Evolutionary conservation across 2,329 filamentous ascomycete genomes (phyloP), one percentile per base, ranked within the genome.

Genomic region (Penicillium polonicum): DNA sequence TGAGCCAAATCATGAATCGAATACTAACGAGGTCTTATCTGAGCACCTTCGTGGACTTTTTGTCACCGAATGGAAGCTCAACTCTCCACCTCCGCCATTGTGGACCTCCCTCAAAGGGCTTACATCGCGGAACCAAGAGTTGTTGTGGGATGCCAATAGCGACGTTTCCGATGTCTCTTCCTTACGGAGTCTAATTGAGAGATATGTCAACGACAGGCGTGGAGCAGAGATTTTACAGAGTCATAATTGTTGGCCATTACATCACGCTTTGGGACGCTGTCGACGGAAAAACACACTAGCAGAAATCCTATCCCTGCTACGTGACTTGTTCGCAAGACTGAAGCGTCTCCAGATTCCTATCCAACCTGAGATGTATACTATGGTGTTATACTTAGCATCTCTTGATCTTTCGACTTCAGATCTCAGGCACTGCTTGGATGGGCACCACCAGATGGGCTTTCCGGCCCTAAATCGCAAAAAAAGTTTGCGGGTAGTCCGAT

Each of bases 361-460:
- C 5, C 57, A 49, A 2, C 41, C 46, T 15, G 17, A 55, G 2
- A 25, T 70, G 7, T 65, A 59, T 50, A 36, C 62, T 38, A 42
- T 71, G 35, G 72, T 70, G 0, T 70, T 76, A 52, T 59, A 59
- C 23, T 72, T 72, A 60, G 70, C 74, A 17, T 67, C 64, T 19
- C 60, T 68, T n/a, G 60, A 63, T 33, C 66, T 73, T 36, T 72
- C 68, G 8, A 44, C 63, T n/a, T 49, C 65, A 6, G 68, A 71
- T 38, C 58, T 77, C 6, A 58, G 63, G 25, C 57, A 65, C 19
- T 70, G 73, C 53, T 33, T 74, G 36, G 23, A 59, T 15, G 53
- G 51, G 15, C 70, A 68, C 46, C 51, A 45, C n/a, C 31, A 41
- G 12, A 17, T 27, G 19, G 49, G 38, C 17, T 39, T 44, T 49